These are phyloP conservation scores for Periglandula ipomoeae DNA, from an alignment of 2,329 filamentous ascomycete genomes.

Conservation along the genomic window DNA sequence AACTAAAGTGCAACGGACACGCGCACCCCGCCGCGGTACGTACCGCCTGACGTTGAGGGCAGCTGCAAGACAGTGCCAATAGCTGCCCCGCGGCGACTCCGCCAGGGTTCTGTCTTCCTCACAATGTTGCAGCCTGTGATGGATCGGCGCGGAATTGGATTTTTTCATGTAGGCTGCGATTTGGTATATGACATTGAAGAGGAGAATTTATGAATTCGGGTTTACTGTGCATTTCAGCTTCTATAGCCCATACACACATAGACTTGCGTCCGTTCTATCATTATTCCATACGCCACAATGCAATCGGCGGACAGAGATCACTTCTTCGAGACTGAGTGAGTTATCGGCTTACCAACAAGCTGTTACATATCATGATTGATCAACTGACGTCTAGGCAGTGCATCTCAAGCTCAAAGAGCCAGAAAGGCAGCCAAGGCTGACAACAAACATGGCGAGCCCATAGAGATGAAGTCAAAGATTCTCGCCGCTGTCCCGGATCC, in stretches of 20 bases:
- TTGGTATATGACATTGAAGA: neutral
- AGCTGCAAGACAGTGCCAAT: neutral
- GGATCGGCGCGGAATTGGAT: neutral
- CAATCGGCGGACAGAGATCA: slow-evolving; percentile 65
- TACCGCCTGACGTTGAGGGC: too few relatives aligned
- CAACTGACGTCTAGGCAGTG: slow-evolving; percentile 27
- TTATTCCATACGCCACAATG: slow-evolving; percentile 41
- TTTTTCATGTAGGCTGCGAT: neutral
- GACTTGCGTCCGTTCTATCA: neutral
- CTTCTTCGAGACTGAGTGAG: slow-evolving; percentile 90
- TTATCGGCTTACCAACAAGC: slow-evolving; percentile 15
- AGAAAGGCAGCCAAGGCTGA: slow-evolving; percentile 60
- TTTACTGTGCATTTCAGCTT: neutral
- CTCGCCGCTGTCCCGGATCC: slow-evolving; percentile 65
- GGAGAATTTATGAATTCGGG: neutral
- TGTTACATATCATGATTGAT: neutral
- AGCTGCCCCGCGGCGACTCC: slow-evolving; percentile 4
- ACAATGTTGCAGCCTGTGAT: neutral
- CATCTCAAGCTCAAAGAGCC: slow-evolving; percentile 35
- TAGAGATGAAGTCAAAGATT: slow-evolving; percentile 77
- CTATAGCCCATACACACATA: neutral
- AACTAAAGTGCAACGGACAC: neutral
- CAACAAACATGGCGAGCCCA: slow-evolving; percentile 76
- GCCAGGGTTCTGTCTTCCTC: neutral
- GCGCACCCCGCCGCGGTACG: slow-evolving; percentile 3